phyloP scores from a whole-genome alignment of 176 grass and related monocot genomes.

The Areca catechu region DNA sequence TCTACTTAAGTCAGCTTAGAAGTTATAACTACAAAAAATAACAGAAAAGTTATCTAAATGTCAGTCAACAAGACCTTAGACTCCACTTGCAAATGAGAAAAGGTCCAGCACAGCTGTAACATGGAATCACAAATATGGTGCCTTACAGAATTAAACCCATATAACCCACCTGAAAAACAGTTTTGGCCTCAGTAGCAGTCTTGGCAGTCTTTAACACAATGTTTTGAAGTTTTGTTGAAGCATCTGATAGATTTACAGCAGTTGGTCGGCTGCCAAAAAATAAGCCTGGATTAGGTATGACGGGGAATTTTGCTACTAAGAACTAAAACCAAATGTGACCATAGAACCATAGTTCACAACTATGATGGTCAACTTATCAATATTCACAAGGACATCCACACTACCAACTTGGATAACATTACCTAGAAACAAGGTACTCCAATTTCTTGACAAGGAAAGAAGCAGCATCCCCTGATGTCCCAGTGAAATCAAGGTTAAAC shows the following conservation, averaged over 20 bases:
- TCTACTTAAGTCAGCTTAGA: no score
- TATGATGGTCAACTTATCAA: background rate
- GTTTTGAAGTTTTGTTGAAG: conserved; percentile 65
- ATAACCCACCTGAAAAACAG: conserved; percentile 62
- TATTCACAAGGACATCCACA: conserved; percentile 2
- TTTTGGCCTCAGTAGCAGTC: conserved; percentile 45
- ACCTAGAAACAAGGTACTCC: conserved; percentile 94
- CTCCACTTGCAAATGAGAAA: no score
- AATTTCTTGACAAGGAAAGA: conserved; percentile 65
- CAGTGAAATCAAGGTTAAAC: conserved; percentile 40
- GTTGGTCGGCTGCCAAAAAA: conserved; percentile 67
- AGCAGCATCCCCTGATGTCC: conserved; percentile 56
- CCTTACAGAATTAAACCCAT: background rate
- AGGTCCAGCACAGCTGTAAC: no score
- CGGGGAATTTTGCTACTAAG: no score
- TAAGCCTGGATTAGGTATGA: no score
- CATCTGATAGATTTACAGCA: conserved; percentile 87
- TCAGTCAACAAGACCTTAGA: no score
- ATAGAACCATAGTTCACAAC: conserved; percentile 3
- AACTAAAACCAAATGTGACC: background rate
- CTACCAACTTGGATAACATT: conserved; percentile 1
- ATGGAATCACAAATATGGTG: no score
- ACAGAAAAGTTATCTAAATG: no score
- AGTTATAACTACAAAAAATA: no score
- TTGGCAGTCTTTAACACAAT: conserved; percentile 49